Conservation (phyloP, 2,329 filamentous ascomycete species). For the Rhynchosporium agropyri region DNA sequence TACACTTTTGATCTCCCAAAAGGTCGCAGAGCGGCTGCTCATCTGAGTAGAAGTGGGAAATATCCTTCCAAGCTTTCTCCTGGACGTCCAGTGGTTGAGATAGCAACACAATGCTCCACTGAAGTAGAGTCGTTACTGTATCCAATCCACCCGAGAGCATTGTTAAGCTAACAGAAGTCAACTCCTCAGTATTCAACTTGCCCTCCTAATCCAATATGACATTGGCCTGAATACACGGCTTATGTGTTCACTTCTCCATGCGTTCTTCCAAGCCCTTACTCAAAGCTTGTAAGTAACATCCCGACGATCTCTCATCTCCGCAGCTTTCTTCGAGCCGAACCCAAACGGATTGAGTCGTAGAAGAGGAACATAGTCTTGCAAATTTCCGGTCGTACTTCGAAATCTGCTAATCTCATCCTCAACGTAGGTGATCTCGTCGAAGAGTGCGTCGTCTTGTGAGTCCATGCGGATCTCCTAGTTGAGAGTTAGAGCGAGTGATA, state of each 20-base stretch:
- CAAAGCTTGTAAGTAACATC: conserved; percentile 62
- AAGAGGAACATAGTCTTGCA: conserved; percentile 64
- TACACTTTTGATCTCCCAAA: conserved; percentile 64
- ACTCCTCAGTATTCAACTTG: conserved; percentile 62
- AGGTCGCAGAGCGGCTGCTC: conserved; percentile 60
- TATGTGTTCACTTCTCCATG: conserved; percentile 61
- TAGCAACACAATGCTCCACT: conserved; percentile 65
- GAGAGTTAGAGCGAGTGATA: conserved; percentile 64
- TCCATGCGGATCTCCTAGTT: conserved; percentile 68
- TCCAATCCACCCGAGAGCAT: conserved; percentile 71
- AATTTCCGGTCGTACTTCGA: conserved; percentile 60
- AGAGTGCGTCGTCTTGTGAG: conserved; percentile 61
- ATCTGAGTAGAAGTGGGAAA: conserved; percentile 54
- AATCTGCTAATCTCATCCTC: conserved; percentile 63
- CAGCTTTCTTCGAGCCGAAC: conserved; percentile 58
- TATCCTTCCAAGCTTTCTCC: conserved; percentile 59
- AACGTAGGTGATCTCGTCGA: conserved; percentile 64
- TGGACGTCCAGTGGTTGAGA: conserved; percentile 64
- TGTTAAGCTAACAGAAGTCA: conserved; percentile 66
- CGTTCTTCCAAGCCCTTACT: conserved; percentile 62
- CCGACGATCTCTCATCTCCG: conserved; percentile 60
- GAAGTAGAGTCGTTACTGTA: conserved; percentile 66
- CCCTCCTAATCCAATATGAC: conserved; percentile 66
- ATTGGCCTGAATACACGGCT: conserved; percentile 68
- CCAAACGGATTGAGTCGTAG: conserved; percentile 64